Conservation (phyloP, 257 asterid genomes). For the Asclepias syriaca region DNA sequence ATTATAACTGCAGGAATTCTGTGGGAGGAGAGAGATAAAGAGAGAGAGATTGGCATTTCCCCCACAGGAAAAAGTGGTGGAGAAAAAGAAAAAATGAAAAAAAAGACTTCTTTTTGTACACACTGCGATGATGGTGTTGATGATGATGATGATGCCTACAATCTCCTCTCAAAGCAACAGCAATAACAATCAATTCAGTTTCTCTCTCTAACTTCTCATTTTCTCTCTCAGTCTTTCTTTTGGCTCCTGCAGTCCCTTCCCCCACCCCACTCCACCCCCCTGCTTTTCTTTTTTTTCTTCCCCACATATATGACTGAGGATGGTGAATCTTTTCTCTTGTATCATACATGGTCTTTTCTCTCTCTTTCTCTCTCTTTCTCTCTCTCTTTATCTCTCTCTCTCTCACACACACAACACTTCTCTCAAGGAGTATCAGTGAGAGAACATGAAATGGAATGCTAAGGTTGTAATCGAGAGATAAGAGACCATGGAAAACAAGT, state of each 20-base stretch:
- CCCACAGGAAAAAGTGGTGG: slow-evolving; percentile 43
- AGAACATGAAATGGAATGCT: slow-evolving; percentile 28
- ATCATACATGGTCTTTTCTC: slow-evolving; percentile 19
- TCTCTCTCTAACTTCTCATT: slow-evolving; percentile 18
- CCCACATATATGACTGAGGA: slow-evolving; percentile 27
- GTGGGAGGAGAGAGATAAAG: slow-evolving; percentile 7
- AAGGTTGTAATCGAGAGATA: slow-evolving; percentile 13
- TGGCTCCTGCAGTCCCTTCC: slow-evolving; percentile 19
- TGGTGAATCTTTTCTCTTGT: slow-evolving; percentile 30
- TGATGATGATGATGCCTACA: slow-evolving; percentile 42
- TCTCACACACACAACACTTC: too few species aligned
- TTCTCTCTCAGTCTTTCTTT: slow-evolving; percentile 13
- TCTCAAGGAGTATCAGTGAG: slow-evolving; percentile 12
- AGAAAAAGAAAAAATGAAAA: slow-evolving; percentile 25
- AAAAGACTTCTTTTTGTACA: slow-evolving; percentile 60
- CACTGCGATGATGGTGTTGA: slow-evolving; percentile 53
- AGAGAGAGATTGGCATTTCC: slow-evolving; percentile 25
- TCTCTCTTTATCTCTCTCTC: too few species aligned
- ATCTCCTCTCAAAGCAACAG: slow-evolving; percentile 44
- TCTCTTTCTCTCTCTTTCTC: background rate
- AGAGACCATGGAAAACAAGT: slow-evolving; percentile 46
- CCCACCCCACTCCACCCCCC: too few species aligned
- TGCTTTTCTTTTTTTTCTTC: background rate
- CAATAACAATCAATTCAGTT: slow-evolving; percentile 28
- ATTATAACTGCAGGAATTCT: slow-evolving; percentile 8